Evolutionary conservation across 441 rosid species (phyloP).

Genomic region (Sinapis alba): DNA sequence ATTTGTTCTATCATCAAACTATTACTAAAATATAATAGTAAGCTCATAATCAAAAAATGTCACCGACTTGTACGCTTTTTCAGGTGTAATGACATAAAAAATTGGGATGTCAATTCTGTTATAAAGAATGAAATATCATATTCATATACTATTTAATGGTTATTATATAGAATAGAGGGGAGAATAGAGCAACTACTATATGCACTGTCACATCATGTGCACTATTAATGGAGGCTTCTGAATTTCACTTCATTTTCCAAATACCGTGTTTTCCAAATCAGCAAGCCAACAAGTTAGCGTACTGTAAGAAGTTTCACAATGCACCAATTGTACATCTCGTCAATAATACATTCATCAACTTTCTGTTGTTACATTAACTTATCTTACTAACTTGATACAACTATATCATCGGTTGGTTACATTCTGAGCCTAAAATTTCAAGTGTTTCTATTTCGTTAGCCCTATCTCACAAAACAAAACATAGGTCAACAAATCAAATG

Average conservation of each 20-base stretch:
- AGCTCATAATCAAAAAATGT: neutral
- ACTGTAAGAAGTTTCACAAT: conserved; percentile 1
- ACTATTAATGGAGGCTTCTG: neutral
- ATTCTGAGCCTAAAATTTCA: neutral
- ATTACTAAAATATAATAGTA: too few relatives aligned
- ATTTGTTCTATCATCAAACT: too few relatives aligned
- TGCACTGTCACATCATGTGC: conserved; percentile 14
- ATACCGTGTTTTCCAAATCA: conserved; percentile 15
- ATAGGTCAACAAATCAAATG: neutral
- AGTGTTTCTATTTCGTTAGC: neutral
- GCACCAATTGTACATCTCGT: neutral
- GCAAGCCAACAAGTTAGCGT: conserved; percentile 19
- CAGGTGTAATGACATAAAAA: conserved; percentile 18
- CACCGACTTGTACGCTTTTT: conserved; percentile 33
- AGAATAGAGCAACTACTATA: conserved; percentile 1
- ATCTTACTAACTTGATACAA: neutral
- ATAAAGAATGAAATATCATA: neutral
- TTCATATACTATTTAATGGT: neutral
- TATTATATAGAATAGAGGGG: too few relatives aligned
- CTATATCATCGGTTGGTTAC: neutral
- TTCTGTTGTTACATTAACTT: neutral
- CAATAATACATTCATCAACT: neutral
- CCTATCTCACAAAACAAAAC: neutral
- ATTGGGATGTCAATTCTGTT: conserved; percentile 13
- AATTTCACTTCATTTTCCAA: conserved; percentile 13